Percentiles rank a stretch among this genome's conserved stretches.
phyloP scores from a whole-genome alignment of 164 flowering plant species.

The Malania oleifera region DNA sequence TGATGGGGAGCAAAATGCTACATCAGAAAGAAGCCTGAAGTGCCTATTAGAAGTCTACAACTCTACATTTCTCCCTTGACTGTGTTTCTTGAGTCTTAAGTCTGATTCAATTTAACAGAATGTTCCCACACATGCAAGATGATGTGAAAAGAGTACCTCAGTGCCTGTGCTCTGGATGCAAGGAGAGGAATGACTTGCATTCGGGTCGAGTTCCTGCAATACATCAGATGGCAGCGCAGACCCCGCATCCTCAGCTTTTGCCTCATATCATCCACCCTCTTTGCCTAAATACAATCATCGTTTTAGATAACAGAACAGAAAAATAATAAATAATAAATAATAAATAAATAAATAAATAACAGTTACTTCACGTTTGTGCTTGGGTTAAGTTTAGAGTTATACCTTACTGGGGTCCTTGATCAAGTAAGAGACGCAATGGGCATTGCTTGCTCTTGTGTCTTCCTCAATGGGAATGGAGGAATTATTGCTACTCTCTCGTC shows the following conservation, averaged over 20 bases:
- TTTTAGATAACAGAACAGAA: conserved; percentile 1
- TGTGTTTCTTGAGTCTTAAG: too few species aligned
- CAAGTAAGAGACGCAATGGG: conserved; percentile 64
- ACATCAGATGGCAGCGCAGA: conserved; percentile 91
- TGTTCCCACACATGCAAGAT: too few species aligned
- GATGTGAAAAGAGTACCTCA: conserved; percentile 54
- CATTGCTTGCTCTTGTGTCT: conserved; percentile 59
- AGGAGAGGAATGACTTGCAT: conserved; percentile 83
- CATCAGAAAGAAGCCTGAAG: neutral
- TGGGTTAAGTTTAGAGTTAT: too few species aligned
- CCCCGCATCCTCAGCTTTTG: conserved; percentile 95
- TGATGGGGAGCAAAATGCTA: too few species aligned
- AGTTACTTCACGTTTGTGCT: too few species aligned
- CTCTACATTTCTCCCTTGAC: too few species aligned
- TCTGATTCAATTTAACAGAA: too few species aligned
- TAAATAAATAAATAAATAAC: too few species aligned
- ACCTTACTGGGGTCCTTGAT: conserved; percentile 75
- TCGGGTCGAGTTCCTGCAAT: conserved; percentile 82
- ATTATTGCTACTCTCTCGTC: conserved; percentile 15
- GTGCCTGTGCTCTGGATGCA: conserved; percentile 94
- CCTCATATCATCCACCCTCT: conserved; percentile 77
- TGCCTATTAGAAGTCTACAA: too few species aligned
- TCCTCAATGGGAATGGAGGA: conserved; percentile 43
- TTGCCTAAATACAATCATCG: conserved; percentile 38
- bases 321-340: conserved; percentile 1